Base-by-base conservation (phyloP, 192 early-diverging fungal genomes). In the Jimgerdemannia lactiflua region DNA sequence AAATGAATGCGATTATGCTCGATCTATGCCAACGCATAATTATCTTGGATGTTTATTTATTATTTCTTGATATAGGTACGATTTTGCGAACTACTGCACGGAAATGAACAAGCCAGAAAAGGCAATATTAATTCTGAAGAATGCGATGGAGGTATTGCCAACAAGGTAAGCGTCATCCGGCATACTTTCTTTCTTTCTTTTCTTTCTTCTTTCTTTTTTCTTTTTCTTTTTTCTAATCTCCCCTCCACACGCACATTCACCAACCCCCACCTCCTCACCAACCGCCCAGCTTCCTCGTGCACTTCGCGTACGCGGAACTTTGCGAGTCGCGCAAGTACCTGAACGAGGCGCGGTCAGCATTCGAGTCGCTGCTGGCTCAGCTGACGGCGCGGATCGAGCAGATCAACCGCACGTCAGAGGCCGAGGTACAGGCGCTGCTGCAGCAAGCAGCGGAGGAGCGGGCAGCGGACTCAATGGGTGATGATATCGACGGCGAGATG, bases 261-360 rank as follows among this genome's bases (percentile, higher is more conserved):
- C 20, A 10, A 67, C 29, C 11, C 74, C 44, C 18, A 14, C 64
- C 3, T 29, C 66, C 69, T n/a, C 44, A 9, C 43, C 39, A 39
- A 10, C 63, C 43, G 4, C 17, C 11, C 42, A 14, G n/a, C 44
- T 70, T 70, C 65, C 78, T 91, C 11, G 85, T 94, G 41, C 89
- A 92, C 72, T 93, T 94, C 77, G 87, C 89, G 3, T 92, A 92
- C 73, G 92, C 90, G 3, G 92, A 94, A 73, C 72, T 90, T 74
- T 87, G 89, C 41, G 93, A 94, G 71, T 79, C 81, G 17, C 84
- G 84, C 49, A 92, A 89, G 72, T 85, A 91, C 74, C 75, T 86
- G 19, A 78, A 82, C 29, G 86, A 89, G 42, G 83, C 88, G 66
- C 82, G 85, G 43, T 72, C 85, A 29, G 78, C 88, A 4, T 92